Evolutionary conservation across 108 stramenopile genomes (phyloP).

Genomic region (Hondaea fermentalgiana): DNA sequence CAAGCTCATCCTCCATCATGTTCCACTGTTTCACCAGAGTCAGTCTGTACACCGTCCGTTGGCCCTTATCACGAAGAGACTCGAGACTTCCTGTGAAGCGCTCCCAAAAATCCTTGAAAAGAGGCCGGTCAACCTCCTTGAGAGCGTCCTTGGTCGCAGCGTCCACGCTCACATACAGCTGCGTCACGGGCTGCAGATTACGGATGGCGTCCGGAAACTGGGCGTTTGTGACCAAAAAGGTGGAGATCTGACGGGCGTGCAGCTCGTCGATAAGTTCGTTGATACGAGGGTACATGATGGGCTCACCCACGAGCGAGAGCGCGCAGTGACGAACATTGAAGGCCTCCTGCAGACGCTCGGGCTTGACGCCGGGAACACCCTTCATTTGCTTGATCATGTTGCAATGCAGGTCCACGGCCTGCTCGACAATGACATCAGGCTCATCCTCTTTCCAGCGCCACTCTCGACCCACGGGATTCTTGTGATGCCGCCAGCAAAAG

Average conservation of each 20-base stretch:
- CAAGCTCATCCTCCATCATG: constrained; percentile 65
- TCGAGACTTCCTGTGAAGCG: constrained; percentile 62
- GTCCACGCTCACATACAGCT: constrained; percentile 84
- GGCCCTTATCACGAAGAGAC: constrained; percentile 67
- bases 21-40: constrained; percentile 94
- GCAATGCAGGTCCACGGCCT: constrained; percentile 69
- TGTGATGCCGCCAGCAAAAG: constrained; percentile 97
- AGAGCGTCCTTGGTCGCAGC: constrained; percentile 80
- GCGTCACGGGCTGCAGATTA: constrained; percentile 78
- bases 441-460: constrained; percentile 92
- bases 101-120: constrained; percentile 88
- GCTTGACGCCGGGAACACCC: constrained; percentile 85
- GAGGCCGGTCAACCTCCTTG: constrained; percentile 79
- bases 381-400: constrained; percentile 82
- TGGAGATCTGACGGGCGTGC: constrained; percentile 74
- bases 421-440: constrained; percentile 73
- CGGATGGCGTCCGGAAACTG: constrained; percentile 85
- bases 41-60: constrained; percentile 85
- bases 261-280: constrained; percentile 76
- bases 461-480: constrained; percentile 90
- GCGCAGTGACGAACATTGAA: constrained; percentile 55
- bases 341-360: constrained; percentile 82
- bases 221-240: constrained; percentile 90
- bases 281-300: constrained; percentile 92
- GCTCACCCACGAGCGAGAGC: constrained; percentile 47